Base-by-base conservation (phyloP, 352 stramenopile genomes). In the Globisporangium camurandrum region DNA sequence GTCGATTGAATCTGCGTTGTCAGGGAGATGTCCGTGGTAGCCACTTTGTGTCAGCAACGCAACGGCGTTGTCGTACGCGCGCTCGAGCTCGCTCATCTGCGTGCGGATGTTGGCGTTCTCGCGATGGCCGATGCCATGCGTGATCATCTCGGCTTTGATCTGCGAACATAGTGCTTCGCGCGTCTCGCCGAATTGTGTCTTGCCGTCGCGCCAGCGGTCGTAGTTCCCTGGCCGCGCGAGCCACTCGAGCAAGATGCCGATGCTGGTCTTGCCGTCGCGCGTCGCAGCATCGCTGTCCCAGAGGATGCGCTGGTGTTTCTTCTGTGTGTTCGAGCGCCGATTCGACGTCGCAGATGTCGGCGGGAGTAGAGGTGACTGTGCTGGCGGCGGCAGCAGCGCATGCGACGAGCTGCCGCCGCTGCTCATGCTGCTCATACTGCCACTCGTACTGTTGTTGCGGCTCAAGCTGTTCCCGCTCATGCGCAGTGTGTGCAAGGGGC, bases 81-180 rank as follows among this genome's bases (percentile, higher is more conserved):
- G 68, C 62, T 88, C 74, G 16, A 86, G 62, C 61, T 88, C 77
- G 57, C 70, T 86, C 56, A 88, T 84, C 62, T 88, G 74, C 49
- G 74, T 88, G 56, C 77, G 77, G 53, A 88, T 86, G 61, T 88
- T 86, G 62, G 74, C 74, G 53, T 88, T 88, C 61, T 85, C 75
- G 33, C 77, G 64, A 54, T 88, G 77, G 49, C 60, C 44, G 50
- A 88, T 86, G 41, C 74, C 77, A 50, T 86, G 61, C 46, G 57
- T 69, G 27, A 66, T 49, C 77, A 88, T 84, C 42, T 62, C 44
- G 26, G 56, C 57, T 56, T 84, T 84, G 66, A 88, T 86, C 69
- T 88, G 66, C 1, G 75, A 78, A 59, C 77, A 88, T 28, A 88
- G 62, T 47, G 66, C 60, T 61, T 88, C 77, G 37, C 75, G 74